Percentiles rank a stretch among this genome's conserved stretches.
Evolutionary conservation across 257 asterid species (phyloP).

Genomic region (Ajuga chamaepitys): DNA sequence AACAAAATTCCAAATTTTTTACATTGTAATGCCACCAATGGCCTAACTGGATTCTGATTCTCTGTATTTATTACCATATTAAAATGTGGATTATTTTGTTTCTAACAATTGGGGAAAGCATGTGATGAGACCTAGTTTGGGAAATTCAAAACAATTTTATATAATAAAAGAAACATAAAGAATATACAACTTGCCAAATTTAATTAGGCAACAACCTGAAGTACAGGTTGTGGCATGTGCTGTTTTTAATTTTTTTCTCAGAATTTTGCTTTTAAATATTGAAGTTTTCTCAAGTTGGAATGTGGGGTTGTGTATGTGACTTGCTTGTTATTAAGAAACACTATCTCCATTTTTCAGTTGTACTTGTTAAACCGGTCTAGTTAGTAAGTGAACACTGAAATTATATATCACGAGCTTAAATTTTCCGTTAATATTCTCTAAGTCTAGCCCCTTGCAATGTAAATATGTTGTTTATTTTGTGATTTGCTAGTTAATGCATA

Average conservation of each 20-base stretch:
- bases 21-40: background rate
- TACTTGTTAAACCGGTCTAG: too few species aligned
- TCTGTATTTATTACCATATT: background rate
- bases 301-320: background rate
- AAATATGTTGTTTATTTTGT: too few species aligned
- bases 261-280: background rate
- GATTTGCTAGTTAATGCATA: too few species aligned
- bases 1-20: too few species aligned
- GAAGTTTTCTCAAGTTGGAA: background rate
- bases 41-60: constrained; percentile 4
- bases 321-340: too few species aligned
- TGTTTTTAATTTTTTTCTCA: background rate
- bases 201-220: background rate
- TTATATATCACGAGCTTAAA: too few species aligned
- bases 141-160: constrained; percentile 14
- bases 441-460: too few species aligned
- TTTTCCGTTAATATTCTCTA: too few species aligned
- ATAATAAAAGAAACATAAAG: background rate
- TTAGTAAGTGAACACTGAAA: too few species aligned
- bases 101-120: constrained; percentile 14
- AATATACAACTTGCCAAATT: constrained; percentile 18
- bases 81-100: background rate
- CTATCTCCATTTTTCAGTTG: too few species aligned
- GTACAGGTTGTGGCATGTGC: constrained; percentile 30
- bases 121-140: constrained; percentile 28